Conservation (phyloP, 495 filamentous ascomycete species). For the Neurospora sp. region DNA sequence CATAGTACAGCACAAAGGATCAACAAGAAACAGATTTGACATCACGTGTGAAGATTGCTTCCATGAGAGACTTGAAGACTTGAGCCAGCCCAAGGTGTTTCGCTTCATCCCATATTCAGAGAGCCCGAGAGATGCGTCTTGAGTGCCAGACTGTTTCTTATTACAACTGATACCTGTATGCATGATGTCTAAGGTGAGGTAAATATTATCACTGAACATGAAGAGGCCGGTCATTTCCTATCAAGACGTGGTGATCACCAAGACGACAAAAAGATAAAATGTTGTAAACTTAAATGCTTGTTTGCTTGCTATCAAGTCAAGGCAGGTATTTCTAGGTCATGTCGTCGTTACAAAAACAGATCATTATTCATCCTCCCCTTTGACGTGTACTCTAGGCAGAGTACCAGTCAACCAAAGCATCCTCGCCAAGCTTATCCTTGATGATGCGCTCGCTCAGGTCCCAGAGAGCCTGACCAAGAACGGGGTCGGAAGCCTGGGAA, state of each 20-base stretch:
- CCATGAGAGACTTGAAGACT: neutral
- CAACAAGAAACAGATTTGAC: neutral
- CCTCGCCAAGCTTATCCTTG: conserved; percentile 33
- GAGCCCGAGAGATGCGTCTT: neutral
- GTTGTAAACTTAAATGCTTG: neutral
- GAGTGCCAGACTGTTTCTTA: neutral
- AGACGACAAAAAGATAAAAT: neutral
- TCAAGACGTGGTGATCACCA: neutral
- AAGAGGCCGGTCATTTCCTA: neutral
- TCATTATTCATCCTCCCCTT: neutral
- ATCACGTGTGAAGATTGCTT: neutral
- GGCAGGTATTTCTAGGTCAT: neutral
- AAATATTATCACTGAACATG: neutral
- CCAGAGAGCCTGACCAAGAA: conserved; percentile 33
- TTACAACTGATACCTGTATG: neutral
- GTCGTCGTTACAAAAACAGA: neutral
- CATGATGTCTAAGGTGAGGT: neutral
- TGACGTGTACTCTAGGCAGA: neutral
- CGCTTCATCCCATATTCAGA: neutral
- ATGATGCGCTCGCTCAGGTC: conserved; percentile 31
- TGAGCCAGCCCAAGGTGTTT: neutral
- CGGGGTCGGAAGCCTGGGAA: conserved; percentile 29
- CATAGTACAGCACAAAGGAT: neutral
- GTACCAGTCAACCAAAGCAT: conserved; percentile 29
- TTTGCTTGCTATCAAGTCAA: neutral